Base-by-base conservation (phyloP, 805 yeast genomes). In the Saccharomyces eubayanus region DNA sequence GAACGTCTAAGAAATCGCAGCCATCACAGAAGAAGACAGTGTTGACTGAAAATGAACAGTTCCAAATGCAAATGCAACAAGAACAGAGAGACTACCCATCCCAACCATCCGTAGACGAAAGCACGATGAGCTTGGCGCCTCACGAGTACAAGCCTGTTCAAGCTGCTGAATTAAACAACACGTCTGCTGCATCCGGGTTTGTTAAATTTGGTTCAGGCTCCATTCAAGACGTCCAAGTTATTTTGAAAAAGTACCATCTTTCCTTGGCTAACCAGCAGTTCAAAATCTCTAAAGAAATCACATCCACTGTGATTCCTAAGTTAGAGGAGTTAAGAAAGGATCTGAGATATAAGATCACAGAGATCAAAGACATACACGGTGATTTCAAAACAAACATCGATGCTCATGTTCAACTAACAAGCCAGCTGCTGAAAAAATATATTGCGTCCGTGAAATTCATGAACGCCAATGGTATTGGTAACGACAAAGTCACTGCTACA, bases 201-300 rank as follows among this genome's bases (percentile, higher is more conserved):
- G 73, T 85, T 62, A 88, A 89, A 5, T 76, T 82, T 50, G 95
- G 95, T 46, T 79, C 80, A 51, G 85, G 85, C 10, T 86, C 94
- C 11, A 77, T 89, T 56, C 89, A 85, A 63, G 96, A 88, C 68
- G 74, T 88, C 31, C 92, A 92, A 46, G 80, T 83, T 3, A 73
- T 83, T 27, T 69, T 89, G 57, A 72, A 86, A 80, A 67, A 83
- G 74, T 77, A 85, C 65, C 87, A 84, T 66, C 72, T 82, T 14
- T 75, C 80, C 29, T 69, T 82, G 40, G 82, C 85, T 0, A 68
- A 74, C 24, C 76, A 79, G 73, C 83, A 85, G 16, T 74, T 78
- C 49, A 71, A 76, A 43, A 72, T 81, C 5, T 74, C 82, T 31
- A 78, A 77, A 59, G 87, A 82, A 61, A 72, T 84, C 64, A 78